A percentile compares a stretch with the other conserved stretches of the same genome.
phyloP scores from a whole-genome alignment of 129 eudicot species.

The Flaveria trinervia region DNA sequence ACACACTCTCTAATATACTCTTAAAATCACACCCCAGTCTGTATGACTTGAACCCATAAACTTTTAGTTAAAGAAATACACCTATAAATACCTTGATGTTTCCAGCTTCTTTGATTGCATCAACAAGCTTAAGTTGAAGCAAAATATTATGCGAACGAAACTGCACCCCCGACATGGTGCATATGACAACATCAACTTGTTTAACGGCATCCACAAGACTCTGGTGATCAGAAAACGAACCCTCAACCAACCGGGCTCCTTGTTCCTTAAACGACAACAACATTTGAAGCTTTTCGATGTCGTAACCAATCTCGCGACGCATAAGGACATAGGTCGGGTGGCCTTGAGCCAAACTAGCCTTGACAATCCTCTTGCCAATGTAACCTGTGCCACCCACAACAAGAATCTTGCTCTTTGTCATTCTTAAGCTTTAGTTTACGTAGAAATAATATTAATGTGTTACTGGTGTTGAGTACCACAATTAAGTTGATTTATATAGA shows the following conservation, averaged over 20 bases:
- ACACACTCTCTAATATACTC: neutral
- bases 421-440: neutral
- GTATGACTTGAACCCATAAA: no score
- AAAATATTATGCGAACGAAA: conserved; percentile 52
- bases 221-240: conserved; percentile 56
- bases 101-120: conserved; percentile 84
- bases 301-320: conserved; percentile 42
- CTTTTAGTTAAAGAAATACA: no score
- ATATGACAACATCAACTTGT: conserved; percentile 70
- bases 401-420: conserved; percentile 45
- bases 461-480: neutral
- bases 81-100: conserved; percentile 54
- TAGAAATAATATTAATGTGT: neutral
- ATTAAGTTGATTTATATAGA: no score
- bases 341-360: conserved; percentile 46
- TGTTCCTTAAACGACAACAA: conserved; percentile 42
- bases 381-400: conserved; percentile 59
- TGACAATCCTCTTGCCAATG: conserved; percentile 50
- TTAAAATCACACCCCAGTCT: no score
- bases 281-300: conserved; percentile 52
- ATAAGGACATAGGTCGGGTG: conserved; percentile 43
- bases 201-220: conserved; percentile 71
- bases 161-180: conserved; percentile 59
- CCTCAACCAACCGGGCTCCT: conserved; percentile 54
- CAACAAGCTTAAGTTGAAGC: conserved; percentile 65